A percentile compares a stretch with the other conserved stretches of the same genome.
phyloP scores from a whole-genome alignment of 371 early-diverging fungal genomes.

The Chytridiales sp. region DNA sequence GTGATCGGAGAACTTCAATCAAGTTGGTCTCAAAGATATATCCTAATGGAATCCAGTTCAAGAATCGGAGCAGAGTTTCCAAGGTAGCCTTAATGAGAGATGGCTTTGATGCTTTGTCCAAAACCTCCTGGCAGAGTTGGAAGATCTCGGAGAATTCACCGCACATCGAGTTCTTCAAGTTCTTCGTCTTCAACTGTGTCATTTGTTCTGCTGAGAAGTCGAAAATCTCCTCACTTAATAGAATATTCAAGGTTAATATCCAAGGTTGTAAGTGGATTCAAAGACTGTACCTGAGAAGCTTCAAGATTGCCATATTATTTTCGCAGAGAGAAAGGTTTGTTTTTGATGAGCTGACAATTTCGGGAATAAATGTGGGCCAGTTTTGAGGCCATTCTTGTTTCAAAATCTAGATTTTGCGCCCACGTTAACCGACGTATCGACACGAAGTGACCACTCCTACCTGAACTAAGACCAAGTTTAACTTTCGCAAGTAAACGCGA shows the following conservation, averaged over 20 bases:
- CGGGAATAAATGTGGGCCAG: constrained; percentile 99
- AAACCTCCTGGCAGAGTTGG: constrained; percentile 91
- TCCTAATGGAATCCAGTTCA: constrained; percentile 96
- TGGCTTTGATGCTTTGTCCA: constrained; percentile 87
- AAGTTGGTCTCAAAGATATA: constrained; percentile 96
- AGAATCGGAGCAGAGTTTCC: constrained; percentile 88
- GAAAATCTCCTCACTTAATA: constrained; percentile 94
- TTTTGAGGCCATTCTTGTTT: constrained; percentile 99
- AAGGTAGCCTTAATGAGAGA: constrained; percentile 89
- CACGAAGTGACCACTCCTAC: constrained; percentile 42
- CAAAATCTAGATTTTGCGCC: constrained; percentile 70
- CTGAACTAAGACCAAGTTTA: constrained; percentile 94
- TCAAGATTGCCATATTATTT: constrained; percentile 98
- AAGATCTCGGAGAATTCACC: constrained; percentile 96
- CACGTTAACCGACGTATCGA: constrained; percentile 3
- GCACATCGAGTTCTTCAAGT: constrained; percentile 91
- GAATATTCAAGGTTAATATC: not conserved
- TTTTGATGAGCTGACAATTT: constrained; percentile 93
- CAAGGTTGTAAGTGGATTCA: not conserved
- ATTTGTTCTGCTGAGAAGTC: constrained; percentile 97
- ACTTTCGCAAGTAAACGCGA: constrained; percentile 78
- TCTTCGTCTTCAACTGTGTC: constrained; percentile 91
- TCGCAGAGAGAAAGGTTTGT: constrained; percentile 92
- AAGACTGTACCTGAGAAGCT: constrained; percentile 75
- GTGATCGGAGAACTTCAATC: constrained; percentile 77